These are phyloP conservation scores for Podosphaera leucotricha DNA, from an alignment of 2,329 filamentous ascomycete genomes.

Conservation along the genomic window DNA sequence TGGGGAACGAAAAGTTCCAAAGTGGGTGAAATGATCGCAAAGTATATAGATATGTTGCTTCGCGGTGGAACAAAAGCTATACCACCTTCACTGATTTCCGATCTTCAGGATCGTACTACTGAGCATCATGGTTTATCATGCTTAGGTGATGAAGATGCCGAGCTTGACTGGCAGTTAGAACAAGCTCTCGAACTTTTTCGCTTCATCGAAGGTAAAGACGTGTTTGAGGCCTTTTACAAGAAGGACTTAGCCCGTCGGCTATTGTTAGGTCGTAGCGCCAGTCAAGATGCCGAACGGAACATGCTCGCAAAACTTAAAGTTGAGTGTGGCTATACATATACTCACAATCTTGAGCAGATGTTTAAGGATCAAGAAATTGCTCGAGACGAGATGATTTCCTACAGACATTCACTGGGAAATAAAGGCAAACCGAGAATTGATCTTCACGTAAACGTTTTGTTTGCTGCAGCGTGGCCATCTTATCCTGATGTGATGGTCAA, in stretches of 20 bases:
- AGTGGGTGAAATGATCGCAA: slow-evolving; percentile 96
- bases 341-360: slow-evolving; percentile 96
- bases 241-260: slow-evolving; percentile 78
- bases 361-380: slow-evolving; percentile 94
- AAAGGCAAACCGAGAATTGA: slow-evolving; percentile 35
- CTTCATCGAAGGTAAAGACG: slow-evolving; percentile 90
- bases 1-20: slow-evolving; percentile 75
- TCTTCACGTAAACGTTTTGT: slow-evolving; percentile 74
- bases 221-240: slow-evolving; percentile 98
- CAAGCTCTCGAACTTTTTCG: slow-evolving; percentile 85
- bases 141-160: slow-evolving; percentile 68
- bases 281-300: slow-evolving; percentile 80
- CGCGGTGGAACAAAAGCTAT: slow-evolving; percentile 71
- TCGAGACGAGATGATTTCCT: slow-evolving; percentile 78
- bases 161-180: slow-evolving; percentile 78
- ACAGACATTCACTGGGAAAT: slow-evolving; percentile 39
- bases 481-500: slow-evolving; percentile 55
- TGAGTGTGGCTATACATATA: slow-evolving; percentile 85
- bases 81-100: slow-evolving; percentile 41
- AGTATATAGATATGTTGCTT: slow-evolving; percentile 77
- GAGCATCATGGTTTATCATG: slow-evolving; percentile 39
- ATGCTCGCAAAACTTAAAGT: slow-evolving; percentile 83
- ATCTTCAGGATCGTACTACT: slow-evolving; percentile 31
- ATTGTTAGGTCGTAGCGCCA: slow-evolving; percentile 79
- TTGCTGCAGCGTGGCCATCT: slow-evolving; percentile 74